Base-by-base conservation (phyloP, 345 rosid genomes). In the Eucalyptus tenuipes region DNA sequence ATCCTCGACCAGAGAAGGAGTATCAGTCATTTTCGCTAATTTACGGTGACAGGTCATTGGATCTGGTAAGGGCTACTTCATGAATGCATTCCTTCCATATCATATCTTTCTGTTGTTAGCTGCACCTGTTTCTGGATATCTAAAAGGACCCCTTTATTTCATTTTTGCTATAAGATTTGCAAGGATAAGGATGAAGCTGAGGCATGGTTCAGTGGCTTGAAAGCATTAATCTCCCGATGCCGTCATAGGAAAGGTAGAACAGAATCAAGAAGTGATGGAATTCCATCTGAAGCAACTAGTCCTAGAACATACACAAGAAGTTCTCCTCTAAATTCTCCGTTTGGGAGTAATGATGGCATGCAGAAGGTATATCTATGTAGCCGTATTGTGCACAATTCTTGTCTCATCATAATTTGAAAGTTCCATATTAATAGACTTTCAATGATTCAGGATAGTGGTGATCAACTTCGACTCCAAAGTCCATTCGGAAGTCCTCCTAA, bases 1-100 rank as follows among this genome's bases (percentile, higher is more conserved):
- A 96, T 94, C 99, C 99, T 66, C 97, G 99, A 42, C 99, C 99
- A 17, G 99, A 98, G 94, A 98, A 98, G 95, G 99, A 98, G 91
- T 98, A 97, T 89, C 99, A 98, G 92, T 98, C 99, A 20, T 97
- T 98, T 94, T 98, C 99, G 82, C 97, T 98, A 87, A 98, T 96
- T 91, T 98, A 98, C 90, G 96, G 92, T 91, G 99, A 97, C 86
- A 95, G 99, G 79, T 97, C 99, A 49, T 90, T 98, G 89, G 99
- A 98, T 94, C 90, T 97, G 99, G 99, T 98, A 92, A 94, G 94
- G 47, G 44, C 87, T n/a, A 37, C 80, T 81, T 47, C 86, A 50
- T 66, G 29, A 59, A 24, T 85, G 40, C 27, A 20, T 86, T 88
- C 37, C 81, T 87, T 93, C 89, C 20, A 22, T 42, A 10, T 88